Percentiles rank a stretch among this genome's conserved stretches.
Conservation (phyloP, 192 early-diverging fungal species). For the Coemansia asiatica region DNA sequence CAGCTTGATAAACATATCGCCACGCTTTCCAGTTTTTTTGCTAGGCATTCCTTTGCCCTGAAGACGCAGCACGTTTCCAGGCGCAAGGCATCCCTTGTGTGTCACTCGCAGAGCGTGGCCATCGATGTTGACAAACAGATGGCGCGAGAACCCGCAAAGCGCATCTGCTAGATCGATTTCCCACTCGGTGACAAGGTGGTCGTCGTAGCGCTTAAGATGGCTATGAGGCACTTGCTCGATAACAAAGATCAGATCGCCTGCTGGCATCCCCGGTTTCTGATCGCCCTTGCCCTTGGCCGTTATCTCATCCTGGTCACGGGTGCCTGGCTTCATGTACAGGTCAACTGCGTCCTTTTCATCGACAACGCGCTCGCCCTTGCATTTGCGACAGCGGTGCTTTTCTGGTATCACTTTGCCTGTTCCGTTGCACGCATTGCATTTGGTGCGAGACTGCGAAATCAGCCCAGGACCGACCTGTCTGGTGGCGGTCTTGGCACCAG, state of each 20-base stretch:
- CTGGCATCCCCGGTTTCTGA: conserved; percentile 85
- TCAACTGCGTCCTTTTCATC: conserved; percentile 90
- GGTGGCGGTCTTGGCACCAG: conserved; percentile 22
- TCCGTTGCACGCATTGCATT: conserved; percentile 65
- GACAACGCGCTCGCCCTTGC: conserved; percentile 83
- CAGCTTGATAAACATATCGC: conserved; percentile 86
- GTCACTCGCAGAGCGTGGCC: conserved; percentile 81
- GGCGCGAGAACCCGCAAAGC: conserved; percentile 84
- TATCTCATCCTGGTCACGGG: conserved; percentile 87
- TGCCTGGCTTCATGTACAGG: conserved; percentile 92
- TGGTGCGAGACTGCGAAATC: conserved; percentile 72
- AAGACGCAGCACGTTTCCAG: conserved; percentile 85
- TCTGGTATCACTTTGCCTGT: conserved; percentile 82
- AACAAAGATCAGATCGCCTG: conserved; percentile 92
- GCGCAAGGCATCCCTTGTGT: conserved; percentile 79
- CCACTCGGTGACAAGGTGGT: conserved; percentile 77
- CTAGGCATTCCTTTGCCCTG: conserved; percentile 91
- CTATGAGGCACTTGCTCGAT: conserved; percentile 81
- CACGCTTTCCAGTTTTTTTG: conserved; percentile 70
- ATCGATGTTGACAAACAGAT: conserved; percentile 81
- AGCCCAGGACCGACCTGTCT: conserved; percentile 40
- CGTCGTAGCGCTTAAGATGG: conserved; percentile 75
- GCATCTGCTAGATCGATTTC: conserved; percentile 88
- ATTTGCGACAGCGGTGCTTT: conserved; percentile 89
- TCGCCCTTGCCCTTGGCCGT: conserved; percentile 92